Conservation (phyloP, 2,329 filamentous ascomycete genomes). For the Aspergillus floridensis region DNA sequence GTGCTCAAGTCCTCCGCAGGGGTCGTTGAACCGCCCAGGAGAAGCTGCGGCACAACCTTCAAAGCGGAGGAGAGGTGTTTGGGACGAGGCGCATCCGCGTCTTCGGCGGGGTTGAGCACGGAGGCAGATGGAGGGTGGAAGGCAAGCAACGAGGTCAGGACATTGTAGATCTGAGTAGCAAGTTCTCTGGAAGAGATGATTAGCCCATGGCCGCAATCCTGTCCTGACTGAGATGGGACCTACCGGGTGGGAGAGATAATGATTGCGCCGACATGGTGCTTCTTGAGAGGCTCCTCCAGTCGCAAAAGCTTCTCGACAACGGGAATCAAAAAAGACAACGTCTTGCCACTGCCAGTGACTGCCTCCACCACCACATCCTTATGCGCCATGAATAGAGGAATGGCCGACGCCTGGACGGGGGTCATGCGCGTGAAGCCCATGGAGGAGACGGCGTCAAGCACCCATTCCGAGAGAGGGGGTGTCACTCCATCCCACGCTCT, state of each 20-base stretch:
- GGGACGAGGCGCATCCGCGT: slow-evolving; percentile 35
- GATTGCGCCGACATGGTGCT: slow-evolving; percentile 85
- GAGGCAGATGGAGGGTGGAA: slow-evolving; percentile 77
- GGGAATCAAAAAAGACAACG: slow-evolving; percentile 79
- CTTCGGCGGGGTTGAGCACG: slow-evolving; percentile 43
- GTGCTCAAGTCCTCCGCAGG: slow-evolving; percentile 80
- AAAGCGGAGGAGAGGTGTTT: slow-evolving; percentile 49
- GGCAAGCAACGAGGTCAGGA: slow-evolving; percentile 70
- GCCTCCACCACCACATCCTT: slow-evolving; percentile 93
- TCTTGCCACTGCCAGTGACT: slow-evolving; percentile 89
- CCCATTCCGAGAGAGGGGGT: slow-evolving; percentile 74
- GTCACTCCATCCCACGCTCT: slow-evolving; percentile 68
- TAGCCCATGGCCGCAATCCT: neutral
- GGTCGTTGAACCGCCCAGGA: slow-evolving; percentile 80
- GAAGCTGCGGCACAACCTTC: slow-evolving; percentile 76
- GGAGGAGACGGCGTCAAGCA: slow-evolving; percentile 74
- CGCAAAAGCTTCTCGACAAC: slow-evolving; percentile 78
- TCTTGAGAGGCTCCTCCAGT: slow-evolving; percentile 77
- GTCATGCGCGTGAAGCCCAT: slow-evolving; percentile 89
- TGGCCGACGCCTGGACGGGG: slow-evolving; percentile 88
- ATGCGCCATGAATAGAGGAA: slow-evolving; percentile 83
- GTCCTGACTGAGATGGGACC: slow-evolving; percentile 1
- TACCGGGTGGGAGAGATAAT: slow-evolving; percentile 80
- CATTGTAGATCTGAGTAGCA: slow-evolving; percentile 82
- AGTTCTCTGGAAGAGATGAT: slow-evolving; percentile 63